These are phyloP conservation scores for Brettanomyces nanus DNA, from an alignment of 805 yeast genomes.

Conservation along the genomic window DNA sequence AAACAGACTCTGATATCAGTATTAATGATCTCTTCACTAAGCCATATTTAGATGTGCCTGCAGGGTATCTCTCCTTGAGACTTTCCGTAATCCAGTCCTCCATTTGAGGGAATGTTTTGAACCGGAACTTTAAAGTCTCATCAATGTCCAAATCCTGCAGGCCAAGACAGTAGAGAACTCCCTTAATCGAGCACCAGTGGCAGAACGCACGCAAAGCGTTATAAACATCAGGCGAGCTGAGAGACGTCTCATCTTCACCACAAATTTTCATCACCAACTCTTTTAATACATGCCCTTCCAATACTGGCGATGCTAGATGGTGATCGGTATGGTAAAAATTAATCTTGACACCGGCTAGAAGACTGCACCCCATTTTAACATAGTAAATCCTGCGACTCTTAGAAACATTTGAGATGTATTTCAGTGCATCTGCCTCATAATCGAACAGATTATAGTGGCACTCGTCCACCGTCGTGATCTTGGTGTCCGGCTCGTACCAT, in stretches of 20 bases:
- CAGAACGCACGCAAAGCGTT: slow-evolving; percentile 42
- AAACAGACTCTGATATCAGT: slow-evolving; percentile 26
- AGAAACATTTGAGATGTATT: slow-evolving; percentile 23
- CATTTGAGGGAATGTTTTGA: slow-evolving; percentile 35
- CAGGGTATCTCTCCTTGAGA: slow-evolving; percentile 40
- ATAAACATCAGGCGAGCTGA: slow-evolving; percentile 34
- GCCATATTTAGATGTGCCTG: slow-evolving; percentile 42
- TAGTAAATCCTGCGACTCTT: slow-evolving; percentile 23
- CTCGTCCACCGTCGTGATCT: slow-evolving; percentile 30
- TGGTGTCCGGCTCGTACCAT: slow-evolving; percentile 40
- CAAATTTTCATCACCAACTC: slow-evolving; percentile 30
- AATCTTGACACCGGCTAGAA: slow-evolving; percentile 38
- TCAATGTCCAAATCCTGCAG: slow-evolving; percentile 31
- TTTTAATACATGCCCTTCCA: slow-evolving; percentile 38
- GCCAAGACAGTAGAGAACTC: slow-evolving; percentile 34
- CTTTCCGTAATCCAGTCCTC: slow-evolving; percentile 30
- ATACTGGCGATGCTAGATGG: slow-evolving; percentile 37
- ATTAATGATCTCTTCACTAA: slow-evolving; percentile 33
- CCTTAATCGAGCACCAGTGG: slow-evolving; percentile 48
- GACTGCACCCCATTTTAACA: slow-evolving; percentile 32
- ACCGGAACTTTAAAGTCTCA: slow-evolving; percentile 23
- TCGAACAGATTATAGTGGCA: slow-evolving; percentile 26
- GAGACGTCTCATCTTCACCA: slow-evolving; percentile 28
- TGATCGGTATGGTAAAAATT: slow-evolving; percentile 51
- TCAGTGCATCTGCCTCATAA: slow-evolving; percentile 26